These are phyloP conservation scores for Gracilaria caudata DNA, from an alignment of 23 red algal species.

Conservation along the genomic window DNA sequence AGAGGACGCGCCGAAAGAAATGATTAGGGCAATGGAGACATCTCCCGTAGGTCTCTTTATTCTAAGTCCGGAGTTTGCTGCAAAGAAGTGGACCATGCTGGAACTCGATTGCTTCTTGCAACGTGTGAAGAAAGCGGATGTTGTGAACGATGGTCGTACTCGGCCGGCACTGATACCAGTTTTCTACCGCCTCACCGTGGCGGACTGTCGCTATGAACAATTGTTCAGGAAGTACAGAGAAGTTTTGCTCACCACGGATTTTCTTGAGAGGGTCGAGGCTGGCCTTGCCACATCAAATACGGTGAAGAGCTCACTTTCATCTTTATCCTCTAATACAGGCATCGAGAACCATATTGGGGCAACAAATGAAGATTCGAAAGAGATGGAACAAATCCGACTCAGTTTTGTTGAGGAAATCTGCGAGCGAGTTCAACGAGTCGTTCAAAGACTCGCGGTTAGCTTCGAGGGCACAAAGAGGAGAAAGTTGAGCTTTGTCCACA, in stretches of 20 bases:
- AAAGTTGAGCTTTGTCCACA: neutral
- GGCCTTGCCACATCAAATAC: neutral
- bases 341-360: neutral
- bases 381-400: neutral
- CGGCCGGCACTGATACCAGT: slow-evolving; percentile 22
- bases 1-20: neutral
- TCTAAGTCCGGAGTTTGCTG: slow-evolving; percentile 23
- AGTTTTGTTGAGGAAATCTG: neutral
- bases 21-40: slow-evolving; percentile 2
- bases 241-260: neutral
- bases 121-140: slow-evolving; percentile 8
- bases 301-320: neutral
- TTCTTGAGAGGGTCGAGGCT: neutral
- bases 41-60: slow-evolving; percentile 22
- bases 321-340: neutral
- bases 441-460: too few species aligned
- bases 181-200: slow-evolving; percentile 7
- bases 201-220: neutral
- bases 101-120: neutral
- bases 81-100: slow-evolving; percentile 12
- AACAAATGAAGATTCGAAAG: neutral
- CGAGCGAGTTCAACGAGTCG: neutral
- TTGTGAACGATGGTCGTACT: too few species aligned
- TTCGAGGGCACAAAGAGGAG: too few species aligned
- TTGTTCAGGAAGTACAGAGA: neutral